Conservation (phyloP, 2,329 filamentous ascomycete species). For the Penicillium rolfsii region DNA sequence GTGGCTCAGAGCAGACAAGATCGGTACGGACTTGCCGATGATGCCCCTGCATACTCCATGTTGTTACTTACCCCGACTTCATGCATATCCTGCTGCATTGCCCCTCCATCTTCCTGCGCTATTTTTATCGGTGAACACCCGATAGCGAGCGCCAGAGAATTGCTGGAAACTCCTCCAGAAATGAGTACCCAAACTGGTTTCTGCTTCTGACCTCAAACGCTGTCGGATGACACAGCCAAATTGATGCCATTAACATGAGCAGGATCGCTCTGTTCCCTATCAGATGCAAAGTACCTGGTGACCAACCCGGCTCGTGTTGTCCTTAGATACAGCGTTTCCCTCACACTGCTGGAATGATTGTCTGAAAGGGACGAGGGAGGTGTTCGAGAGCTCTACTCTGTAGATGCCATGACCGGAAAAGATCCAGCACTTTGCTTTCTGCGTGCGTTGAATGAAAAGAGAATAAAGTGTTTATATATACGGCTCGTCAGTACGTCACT, state of each 20-base stretch:
- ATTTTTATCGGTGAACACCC: background rate
- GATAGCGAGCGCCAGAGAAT: background rate
- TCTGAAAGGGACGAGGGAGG: constrained; percentile 7
- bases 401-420: background rate
- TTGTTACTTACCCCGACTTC: constrained; percentile 2
- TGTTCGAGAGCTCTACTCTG: constrained; percentile 1
- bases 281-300: too few relatives aligned
- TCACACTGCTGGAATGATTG: constrained; percentile 14
- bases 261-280: background rate
- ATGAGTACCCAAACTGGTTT: background rate
- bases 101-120: background rate
- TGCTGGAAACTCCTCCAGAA: background rate
- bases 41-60: constrained; percentile 18
- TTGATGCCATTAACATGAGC: constrained; percentile 10
- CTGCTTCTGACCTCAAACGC: constrained; percentile 3
- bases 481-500: background rate
- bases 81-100: constrained; percentile 11
- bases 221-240: constrained; percentile 14
- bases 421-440: background rate
- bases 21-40: constrained; percentile 18
- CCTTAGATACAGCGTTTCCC: constrained; percentile 9
- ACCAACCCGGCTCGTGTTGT: too few relatives aligned
- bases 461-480: background rate
- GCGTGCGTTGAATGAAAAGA: background rate
- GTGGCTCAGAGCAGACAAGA: constrained; percentile 6